phyloP scores from a whole-genome alignment of 2,329 filamentous ascomycete species.

The Mycogone perniciosa region DNA sequence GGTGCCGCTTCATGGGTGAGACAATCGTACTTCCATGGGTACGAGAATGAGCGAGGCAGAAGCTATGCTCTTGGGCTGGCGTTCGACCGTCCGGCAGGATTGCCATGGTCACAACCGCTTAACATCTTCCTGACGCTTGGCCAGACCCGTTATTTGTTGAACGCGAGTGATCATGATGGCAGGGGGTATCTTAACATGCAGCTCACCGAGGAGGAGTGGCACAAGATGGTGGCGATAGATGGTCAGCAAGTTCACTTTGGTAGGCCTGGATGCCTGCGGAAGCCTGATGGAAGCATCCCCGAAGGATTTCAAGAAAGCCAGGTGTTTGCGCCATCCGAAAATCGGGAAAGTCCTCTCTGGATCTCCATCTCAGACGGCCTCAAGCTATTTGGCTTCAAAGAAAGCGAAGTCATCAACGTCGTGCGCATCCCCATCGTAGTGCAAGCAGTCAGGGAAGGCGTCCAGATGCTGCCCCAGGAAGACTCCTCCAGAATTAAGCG shows the following conservation, averaged over 20 bases:
- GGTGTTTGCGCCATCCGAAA: slow-evolving; percentile 28
- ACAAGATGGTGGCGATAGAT: slow-evolving; percentile 27
- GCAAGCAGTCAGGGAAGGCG: slow-evolving; percentile 27
- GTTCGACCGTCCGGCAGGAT: slow-evolving; percentile 26
- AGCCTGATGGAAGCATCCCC: slow-evolving; percentile 23
- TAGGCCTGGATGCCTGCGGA: slow-evolving; percentile 25
- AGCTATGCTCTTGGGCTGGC: slow-evolving; percentile 31
- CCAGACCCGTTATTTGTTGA: slow-evolving; percentile 31
- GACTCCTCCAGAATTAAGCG: slow-evolving; percentile 22
- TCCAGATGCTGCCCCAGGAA: slow-evolving; percentile 21
- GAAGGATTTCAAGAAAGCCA: slow-evolving; percentile 24
- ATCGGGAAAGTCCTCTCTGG: slow-evolving; percentile 25
- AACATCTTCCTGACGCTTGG: slow-evolving; percentile 32
- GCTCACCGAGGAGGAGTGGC: slow-evolving; percentile 30
- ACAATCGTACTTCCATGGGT: slow-evolving; percentile 27
- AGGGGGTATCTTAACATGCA: slow-evolving; percentile 32
- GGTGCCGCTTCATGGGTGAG: slow-evolving; percentile 32
- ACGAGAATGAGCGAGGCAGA: slow-evolving; percentile 28
- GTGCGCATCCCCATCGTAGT: slow-evolving; percentile 32
- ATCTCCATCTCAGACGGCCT: slow-evolving; percentile 29
- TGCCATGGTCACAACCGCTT: slow-evolving; percentile 30
- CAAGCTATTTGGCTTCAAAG: slow-evolving; percentile 32
- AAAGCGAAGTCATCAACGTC: slow-evolving; percentile 30
- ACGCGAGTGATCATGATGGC: slow-evolving; percentile 29
- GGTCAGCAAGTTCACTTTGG: slow-evolving; percentile 29